phyloP scores from a whole-genome alignment of 805 yeast genomes.

The Saturnispora kantuleensis region DNA sequence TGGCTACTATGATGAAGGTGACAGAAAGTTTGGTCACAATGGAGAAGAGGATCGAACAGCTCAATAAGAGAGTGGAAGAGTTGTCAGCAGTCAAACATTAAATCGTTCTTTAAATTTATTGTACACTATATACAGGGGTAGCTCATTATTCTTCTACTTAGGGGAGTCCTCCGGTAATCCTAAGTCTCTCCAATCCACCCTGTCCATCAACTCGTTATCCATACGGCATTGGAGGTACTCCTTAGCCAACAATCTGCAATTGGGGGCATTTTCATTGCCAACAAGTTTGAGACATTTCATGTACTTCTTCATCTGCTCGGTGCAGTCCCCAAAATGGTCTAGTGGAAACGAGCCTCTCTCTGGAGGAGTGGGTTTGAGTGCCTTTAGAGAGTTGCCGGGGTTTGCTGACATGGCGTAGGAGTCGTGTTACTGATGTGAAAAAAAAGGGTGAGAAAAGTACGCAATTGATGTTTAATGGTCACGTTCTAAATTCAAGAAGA shows the following conservation, averaged over 20 bases:
- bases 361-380: conserved; percentile 82
- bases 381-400: conserved; percentile 36
- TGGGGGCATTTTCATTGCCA: conserved; percentile 78
- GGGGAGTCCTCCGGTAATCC: conserved; percentile 27
- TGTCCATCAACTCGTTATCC: conserved; percentile 49
- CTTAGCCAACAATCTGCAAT: conserved; percentile 79
- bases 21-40: neutral
- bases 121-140: neutral
- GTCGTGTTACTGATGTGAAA: too few relatives aligned
- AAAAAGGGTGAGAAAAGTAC: too few relatives aligned
- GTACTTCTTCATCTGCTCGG: conserved; percentile 62
- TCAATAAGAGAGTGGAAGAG: neutral
- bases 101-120: neutral
- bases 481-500: neutral
- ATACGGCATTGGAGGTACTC: conserved; percentile 77
- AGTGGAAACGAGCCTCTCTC: conserved; percentile 94
- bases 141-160: neutral
- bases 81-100: neutral
- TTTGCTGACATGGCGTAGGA: conserved; percentile 27
- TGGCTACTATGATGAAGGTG: neutral
- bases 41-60: neutral
- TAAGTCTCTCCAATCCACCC: conserved; percentile 27
- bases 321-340: conserved; percentile 82
- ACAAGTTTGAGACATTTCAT: conserved; percentile 70
- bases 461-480: neutral